A percentile compares a stretch with the other conserved stretches of the same genome.
These are phyloP conservation scores for Podosphaera xanthii DNA, from an alignment of 2,329 filamentous ascomycete genomes.

Conservation along the genomic window DNA sequence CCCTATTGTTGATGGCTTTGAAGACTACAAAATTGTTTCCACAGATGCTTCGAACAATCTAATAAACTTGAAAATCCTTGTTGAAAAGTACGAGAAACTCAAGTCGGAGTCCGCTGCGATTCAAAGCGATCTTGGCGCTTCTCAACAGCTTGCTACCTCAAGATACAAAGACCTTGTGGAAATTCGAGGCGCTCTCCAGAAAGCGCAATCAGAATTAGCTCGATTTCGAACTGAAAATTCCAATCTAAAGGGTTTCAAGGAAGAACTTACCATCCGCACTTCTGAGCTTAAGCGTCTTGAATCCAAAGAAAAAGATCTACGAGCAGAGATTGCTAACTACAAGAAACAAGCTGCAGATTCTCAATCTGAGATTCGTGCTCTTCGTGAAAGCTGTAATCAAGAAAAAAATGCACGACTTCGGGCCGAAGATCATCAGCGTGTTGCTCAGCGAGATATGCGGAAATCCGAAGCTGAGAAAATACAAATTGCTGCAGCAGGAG, in stretches of 20 bases:
- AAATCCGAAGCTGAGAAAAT: slow-evolving; percentile 58
- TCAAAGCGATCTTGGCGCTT: slow-evolving; percentile 65
- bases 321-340: slow-evolving; percentile 44
- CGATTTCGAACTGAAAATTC: slow-evolving; percentile 55
- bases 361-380: slow-evolving; percentile 51
- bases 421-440: slow-evolving; percentile 57
- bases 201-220: slow-evolving; percentile 68
- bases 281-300: slow-evolving; percentile 55
- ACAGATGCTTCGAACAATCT: slow-evolving; percentile 13
- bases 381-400: slow-evolving; percentile 57
- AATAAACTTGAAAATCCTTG: slow-evolving; percentile 18
- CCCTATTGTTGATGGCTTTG: slow-evolving; percentile 49
- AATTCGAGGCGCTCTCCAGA: slow-evolving; percentile 55
- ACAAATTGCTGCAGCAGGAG: slow-evolving; percentile 48
- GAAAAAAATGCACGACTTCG: slow-evolving; percentile 50
- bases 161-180: slow-evolving; percentile 77
- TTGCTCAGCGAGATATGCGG: slow-evolving; percentile 54
- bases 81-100: slow-evolving; percentile 38
- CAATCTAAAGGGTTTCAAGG: slow-evolving; percentile 49
- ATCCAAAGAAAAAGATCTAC: slow-evolving; percentile 59
- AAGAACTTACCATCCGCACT: slow-evolving; percentile 41
- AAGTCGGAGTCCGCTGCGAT: slow-evolving; percentile 46
- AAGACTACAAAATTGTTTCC: slow-evolving; percentile 13
- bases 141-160: slow-evolving; percentile 65
- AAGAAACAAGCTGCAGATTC: slow-evolving; percentile 51